These are phyloP conservation scores for Cryptococcus sp. DNA, from an alignment of 1,284 basidiomycete genomes.

Conservation along the genomic window DNA sequence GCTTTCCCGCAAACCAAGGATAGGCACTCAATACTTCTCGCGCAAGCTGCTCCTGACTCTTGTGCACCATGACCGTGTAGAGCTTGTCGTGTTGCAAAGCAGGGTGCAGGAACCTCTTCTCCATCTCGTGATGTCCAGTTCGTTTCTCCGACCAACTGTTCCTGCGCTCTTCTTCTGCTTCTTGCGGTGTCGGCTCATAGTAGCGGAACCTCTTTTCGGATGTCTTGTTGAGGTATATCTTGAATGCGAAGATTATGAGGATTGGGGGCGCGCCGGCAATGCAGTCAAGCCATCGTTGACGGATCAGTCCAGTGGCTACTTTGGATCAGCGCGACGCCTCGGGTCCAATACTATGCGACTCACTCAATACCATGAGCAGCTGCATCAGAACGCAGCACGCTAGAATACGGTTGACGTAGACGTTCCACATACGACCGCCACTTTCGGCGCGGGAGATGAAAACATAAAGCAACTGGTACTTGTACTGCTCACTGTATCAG, in stretches of 20 bases:
- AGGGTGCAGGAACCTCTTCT: constrained; percentile 57
- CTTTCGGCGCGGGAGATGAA: constrained; percentile 83
- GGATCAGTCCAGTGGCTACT: constrained; percentile 80
- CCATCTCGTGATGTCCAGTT: constrained; percentile 53
- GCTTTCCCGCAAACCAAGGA: constrained; percentile 49
- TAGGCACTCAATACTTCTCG: constrained; percentile 48
- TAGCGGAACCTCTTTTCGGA: constrained; percentile 74
- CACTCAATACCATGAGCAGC: constrained; percentile 79
- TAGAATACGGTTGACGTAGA: constrained; percentile 81
- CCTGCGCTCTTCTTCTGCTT: constrained; percentile 46
- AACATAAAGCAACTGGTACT: constrained; percentile 95
- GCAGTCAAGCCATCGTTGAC: constrained; percentile 63
- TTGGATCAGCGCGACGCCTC: not conserved
- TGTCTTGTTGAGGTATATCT: constrained; percentile 70
- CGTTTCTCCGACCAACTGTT: constrained; percentile 43
- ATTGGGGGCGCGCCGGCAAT: constrained; percentile 66
- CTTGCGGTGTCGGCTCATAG: constrained; percentile 57
- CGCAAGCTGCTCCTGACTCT: constrained; percentile 48
- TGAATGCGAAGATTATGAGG: constrained; percentile 73
- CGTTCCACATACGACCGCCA: constrained; percentile 91
- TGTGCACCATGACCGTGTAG: constrained; percentile 54
- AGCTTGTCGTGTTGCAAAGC: constrained; percentile 53
- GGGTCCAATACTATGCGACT: constrained; percentile 46
- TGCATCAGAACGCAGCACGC: constrained; percentile 78
- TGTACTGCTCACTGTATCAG: constrained; percentile 65